Conservation (phyloP, 306 rosid species). For the Heteromeles arbutifolia region DNA sequence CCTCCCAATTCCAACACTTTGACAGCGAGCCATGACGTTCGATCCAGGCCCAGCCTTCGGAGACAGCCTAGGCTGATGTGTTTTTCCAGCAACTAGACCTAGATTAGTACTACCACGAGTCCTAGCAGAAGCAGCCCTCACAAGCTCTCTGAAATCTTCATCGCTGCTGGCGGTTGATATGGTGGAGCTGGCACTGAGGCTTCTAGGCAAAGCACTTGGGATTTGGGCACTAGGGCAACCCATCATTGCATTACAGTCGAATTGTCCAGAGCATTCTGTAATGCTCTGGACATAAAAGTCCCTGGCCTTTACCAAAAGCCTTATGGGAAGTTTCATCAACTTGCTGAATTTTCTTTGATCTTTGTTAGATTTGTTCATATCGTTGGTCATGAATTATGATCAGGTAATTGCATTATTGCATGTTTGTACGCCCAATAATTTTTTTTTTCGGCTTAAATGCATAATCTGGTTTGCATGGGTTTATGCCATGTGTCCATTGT, state of each 20-base stretch:
- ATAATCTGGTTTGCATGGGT: neutral
- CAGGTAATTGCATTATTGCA: too few relatives aligned
- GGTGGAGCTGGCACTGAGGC: conserved; percentile 37
- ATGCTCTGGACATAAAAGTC: conserved; percentile 52
- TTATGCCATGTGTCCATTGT: neutral
- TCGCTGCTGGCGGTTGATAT: neutral
- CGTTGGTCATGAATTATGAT: too few relatives aligned
- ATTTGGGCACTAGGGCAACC: conserved; percentile 26
- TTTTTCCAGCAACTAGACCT: too few relatives aligned
- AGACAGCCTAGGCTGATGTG: neutral
- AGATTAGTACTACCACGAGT: neutral
- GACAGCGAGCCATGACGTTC: conserved; percentile 24
- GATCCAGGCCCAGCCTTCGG: neutral
- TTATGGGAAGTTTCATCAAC: conserved; percentile 39
- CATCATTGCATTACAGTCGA: conserved; percentile 18
- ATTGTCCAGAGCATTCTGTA: conserved; percentile 21
- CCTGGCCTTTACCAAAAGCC: conserved; percentile 32
- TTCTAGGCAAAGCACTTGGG: conserved; percentile 28
- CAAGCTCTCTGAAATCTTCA: conserved; percentile 43
- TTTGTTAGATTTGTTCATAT: neutral
- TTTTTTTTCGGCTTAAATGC: neutral
- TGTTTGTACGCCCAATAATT: neutral
- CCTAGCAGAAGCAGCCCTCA: conserved; percentile 32
- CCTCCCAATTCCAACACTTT: conserved; percentile 40
- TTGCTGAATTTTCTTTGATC: neutral